Conservation (phyloP, 169 alveolate genomes). For the Plasmodium inui region DNA sequence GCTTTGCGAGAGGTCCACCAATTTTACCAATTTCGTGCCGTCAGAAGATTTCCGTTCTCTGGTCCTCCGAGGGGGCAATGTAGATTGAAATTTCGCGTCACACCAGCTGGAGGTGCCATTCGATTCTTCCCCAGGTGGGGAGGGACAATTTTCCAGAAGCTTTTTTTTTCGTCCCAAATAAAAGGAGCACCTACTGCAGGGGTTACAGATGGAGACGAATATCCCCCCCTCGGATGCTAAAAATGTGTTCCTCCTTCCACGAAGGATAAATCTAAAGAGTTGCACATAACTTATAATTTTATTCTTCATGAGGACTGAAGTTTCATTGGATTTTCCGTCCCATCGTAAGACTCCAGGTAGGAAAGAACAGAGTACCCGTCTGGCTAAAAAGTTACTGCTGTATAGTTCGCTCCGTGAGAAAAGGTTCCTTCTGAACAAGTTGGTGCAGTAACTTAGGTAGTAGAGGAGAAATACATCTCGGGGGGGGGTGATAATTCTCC, state of each 20-base stretch:
- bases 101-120: not conserved
- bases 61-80: not conserved
- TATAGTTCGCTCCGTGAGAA: not conserved
- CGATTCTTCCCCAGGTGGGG: not conserved
- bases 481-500: not conserved
- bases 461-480: constrained; percentile 35
- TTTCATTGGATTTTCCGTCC: not conserved
- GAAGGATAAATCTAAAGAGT: constrained; percentile 10
- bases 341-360: not conserved
- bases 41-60: not conserved
- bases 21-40: not conserved
- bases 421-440: constrained; percentile 12
- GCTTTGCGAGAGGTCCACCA: not conserved
- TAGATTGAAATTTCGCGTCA: not conserved
- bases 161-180: not conserved
- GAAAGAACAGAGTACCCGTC: not conserved
- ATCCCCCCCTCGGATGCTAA: not conserved
- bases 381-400: not conserved
- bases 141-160: not conserved
- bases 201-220: not conserved
- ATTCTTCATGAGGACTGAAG: not conserved
- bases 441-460: constrained; percentile 12
- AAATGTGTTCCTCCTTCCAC: constrained; percentile 11
- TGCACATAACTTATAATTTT: constrained; percentile 9
- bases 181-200: not conserved